Evolutionary conservation across 176 grass and related monocot genomes (phyloP).

Genomic region (Stipa capillata): DNA sequence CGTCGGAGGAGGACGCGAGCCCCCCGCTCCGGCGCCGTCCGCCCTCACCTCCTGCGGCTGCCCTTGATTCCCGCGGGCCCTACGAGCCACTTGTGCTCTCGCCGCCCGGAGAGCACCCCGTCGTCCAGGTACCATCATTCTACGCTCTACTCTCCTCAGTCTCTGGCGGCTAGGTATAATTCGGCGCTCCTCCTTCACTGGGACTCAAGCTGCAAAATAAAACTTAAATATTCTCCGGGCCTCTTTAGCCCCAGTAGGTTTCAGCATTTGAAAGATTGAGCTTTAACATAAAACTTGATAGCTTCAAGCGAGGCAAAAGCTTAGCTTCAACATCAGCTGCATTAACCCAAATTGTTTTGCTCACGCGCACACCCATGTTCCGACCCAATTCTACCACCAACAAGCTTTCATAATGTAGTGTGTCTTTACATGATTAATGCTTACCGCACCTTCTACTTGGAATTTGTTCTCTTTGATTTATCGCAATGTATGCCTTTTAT

Average conservation of each 20-base stretch:
- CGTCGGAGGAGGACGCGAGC: conserved; percentile 12
- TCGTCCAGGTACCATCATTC: conserved; percentile 52
- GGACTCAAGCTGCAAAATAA: background rate
- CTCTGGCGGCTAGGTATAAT: background rate
- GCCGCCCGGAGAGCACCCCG: conserved; percentile 33
- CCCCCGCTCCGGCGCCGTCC: conserved; percentile 3
- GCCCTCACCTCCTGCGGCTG: conserved; percentile 18
- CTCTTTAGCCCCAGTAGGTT: background rate
- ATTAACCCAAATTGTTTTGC: background rate
- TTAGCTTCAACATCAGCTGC: background rate
- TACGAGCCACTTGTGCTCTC: conserved; percentile 80
- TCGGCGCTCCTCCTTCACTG: background rate
- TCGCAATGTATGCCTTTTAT: background rate
- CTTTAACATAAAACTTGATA: background rate
- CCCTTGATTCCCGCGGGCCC: conserved; percentile 41
- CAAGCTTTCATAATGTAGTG: background rate
- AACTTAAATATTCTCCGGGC: background rate
- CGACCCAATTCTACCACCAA: background rate
- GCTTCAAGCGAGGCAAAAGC: background rate
- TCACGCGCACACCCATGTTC: background rate
- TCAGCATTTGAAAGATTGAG: background rate
- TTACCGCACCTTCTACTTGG: conserved; percentile 6
- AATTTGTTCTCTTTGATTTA: background rate
- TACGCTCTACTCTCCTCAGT: background rate
- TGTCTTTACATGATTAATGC: conserved; percentile 1